Conservation (phyloP, 345 rosid genomes). For the Mangifera indica region DNA sequence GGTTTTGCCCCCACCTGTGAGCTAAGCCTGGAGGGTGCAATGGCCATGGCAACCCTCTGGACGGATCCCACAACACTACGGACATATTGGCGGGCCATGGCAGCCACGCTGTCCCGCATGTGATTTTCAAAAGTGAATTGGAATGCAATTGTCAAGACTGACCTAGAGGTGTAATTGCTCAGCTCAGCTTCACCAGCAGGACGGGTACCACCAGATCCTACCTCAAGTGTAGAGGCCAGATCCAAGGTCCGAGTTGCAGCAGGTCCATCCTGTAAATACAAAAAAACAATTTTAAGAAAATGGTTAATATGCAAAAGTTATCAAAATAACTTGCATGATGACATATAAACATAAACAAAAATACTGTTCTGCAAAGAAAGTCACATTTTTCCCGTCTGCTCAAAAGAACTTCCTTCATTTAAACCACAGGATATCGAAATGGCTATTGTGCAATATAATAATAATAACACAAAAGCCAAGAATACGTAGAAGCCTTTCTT, state of each 20-base stretch:
- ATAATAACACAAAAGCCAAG: too few species aligned
- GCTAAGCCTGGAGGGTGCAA: conserved; percentile 64
- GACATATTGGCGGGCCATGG: conserved; percentile 94
- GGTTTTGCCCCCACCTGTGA: conserved; percentile 47
- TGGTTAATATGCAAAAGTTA: background rate
- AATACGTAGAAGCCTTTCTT: too few species aligned
- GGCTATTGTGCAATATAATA: too few species aligned
- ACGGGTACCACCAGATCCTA: conserved; percentile 58
- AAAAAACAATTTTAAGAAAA: conserved; percentile 13
- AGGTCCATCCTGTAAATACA: conserved; percentile 53
- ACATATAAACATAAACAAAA: background rate
- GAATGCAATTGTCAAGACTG: conserved; percentile 91
- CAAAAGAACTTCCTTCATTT: too few species aligned
- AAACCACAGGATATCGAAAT: too few species aligned
- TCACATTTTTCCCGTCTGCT: background rate
- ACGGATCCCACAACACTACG: conserved; percentile 86
- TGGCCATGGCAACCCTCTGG: conserved; percentile 97
- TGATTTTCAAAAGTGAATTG: conserved; percentile 86
- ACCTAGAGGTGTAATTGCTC: conserved; percentile 60
- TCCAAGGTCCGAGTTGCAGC: conserved; percentile 74
- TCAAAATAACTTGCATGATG: background rate
- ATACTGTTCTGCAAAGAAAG: background rate
- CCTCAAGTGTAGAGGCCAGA: conserved; percentile 86
- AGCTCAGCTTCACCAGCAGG: conserved; percentile 53
- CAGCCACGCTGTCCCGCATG: conserved; percentile 77